Evolutionary conservation across 345 rosid species (phyloP).

Genomic region (Eucalyptus curtisii): DNA sequence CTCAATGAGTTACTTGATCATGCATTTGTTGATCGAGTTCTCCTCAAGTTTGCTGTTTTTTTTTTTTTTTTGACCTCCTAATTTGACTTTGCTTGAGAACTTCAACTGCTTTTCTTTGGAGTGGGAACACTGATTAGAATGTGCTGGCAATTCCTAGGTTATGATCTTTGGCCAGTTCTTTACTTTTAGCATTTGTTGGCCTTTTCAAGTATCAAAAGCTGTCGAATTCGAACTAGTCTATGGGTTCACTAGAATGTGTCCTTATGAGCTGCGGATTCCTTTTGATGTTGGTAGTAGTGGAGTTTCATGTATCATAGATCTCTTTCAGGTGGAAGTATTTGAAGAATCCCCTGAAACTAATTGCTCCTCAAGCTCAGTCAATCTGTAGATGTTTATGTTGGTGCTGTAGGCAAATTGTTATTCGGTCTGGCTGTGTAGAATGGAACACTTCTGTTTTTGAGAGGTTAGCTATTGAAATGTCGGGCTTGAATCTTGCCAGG

Average conservation of each 20-base stretch:
- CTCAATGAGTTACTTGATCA: background rate
- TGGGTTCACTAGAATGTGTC: background rate
- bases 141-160: background rate
- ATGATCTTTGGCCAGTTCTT: background rate
- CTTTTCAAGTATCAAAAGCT: background rate
- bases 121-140: background rate
- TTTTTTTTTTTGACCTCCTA: background rate
- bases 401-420: background rate
- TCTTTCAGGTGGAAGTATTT: background rate
- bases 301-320: background rate
- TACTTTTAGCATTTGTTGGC: background rate
- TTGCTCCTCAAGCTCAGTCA: background rate
- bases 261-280: background rate
- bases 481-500: background rate
- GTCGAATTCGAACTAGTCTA: background rate
- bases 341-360: background rate
- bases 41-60: background rate
- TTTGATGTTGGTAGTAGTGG: background rate
- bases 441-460: background rate
- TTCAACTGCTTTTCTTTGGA: background rate
- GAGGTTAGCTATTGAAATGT: background rate
- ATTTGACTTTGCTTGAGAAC: background rate
- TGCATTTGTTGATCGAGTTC: background rate
- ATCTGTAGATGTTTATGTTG: background rate
- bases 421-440: background rate